Evolutionary conservation across 495 filamentous ascomycete species (phyloP).

Genomic region (Aspergillus ellipticus): DNA sequence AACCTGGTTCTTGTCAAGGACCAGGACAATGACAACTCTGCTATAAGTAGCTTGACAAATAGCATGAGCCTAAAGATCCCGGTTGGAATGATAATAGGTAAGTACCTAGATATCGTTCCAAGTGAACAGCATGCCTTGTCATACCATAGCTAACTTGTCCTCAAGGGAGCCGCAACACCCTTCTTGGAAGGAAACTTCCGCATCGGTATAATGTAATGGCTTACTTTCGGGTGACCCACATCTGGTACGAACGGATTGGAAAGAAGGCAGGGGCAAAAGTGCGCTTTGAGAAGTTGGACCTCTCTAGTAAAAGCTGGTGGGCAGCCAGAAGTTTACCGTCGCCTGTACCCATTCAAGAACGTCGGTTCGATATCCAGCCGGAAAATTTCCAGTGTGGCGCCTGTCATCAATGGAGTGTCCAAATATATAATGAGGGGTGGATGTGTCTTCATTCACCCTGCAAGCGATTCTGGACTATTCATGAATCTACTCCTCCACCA

Average conservation of each 20-base stretch:
- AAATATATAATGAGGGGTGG: constrained; percentile 60
- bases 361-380: constrained; percentile 20
- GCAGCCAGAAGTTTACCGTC: constrained; percentile 31
- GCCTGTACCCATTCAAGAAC: constrained; percentile 15
- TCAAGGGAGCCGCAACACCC: constrained; percentile 49
- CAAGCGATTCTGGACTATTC: constrained; percentile 49
- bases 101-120: too few species aligned
- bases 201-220: constrained; percentile 68
- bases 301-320: constrained; percentile 67
- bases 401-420: constrained; percentile 36
- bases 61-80: constrained; percentile 36
- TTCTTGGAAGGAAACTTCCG: constrained; percentile 51
- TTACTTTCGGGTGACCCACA: constrained; percentile 67
- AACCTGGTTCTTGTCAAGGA: constrained; percentile 41
- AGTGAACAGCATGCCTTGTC: too few species aligned
- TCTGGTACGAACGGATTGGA: constrained; percentile 64
- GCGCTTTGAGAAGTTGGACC: constrained; percentile 68
- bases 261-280: constrained; percentile 49
- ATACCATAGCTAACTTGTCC: constrained; percentile 7
- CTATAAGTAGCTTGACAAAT: constrained; percentile 32
- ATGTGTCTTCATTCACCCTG: constrained; percentile 64
- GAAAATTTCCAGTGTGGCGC: constrained; percentile 30
- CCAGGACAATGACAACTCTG: constrained; percentile 31
- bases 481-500: constrained; percentile 20
- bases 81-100: constrained; percentile 60